Base-by-base conservation (phyloP, 2,329 filamentous ascomycete species). In the Talaromyces sp. region DNA sequence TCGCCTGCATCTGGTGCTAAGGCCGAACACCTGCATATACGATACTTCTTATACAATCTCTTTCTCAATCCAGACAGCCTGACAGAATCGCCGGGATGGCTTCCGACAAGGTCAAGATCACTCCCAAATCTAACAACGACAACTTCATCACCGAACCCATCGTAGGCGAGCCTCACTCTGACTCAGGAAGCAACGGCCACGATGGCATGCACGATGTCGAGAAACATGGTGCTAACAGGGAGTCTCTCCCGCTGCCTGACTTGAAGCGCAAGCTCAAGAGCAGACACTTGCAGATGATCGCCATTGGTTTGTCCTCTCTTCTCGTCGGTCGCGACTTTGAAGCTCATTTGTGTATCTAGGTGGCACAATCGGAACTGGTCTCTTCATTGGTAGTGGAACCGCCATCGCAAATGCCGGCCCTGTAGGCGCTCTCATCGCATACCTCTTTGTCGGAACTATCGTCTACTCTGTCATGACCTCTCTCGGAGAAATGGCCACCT, bases 201-300 rank as follows among this genome's bases (percentile, higher is more conserved):
- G 25, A 43, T 58, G 56, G 56, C 3, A 43, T 45, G 69, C 68
- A 73, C 61, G 74, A 79, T 63, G 61, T 75, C 57, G 78, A 79
- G 67, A 78, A 79, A 64, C 65, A 77, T 71, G 73, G 75, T 59
- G 75, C 74, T 17, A 67, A 68, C 58, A 76, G 67, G 77, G 65
- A 83, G 79, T 70, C 94, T 87, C 49, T 89, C 87, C 50, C 87
- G 88, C 70, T 89, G 67, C 75, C 77, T 2, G 74, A 79, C 62
- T 84, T 98, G 66, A 87, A 91, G 66, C 85, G 93, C 73, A 90
- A 89, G 79, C 80, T 96, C 72, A 96, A 96, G 80, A 90, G 89
- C 31, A 84, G 93, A 57, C 95, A 99, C 82, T 76, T 98, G 75
- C 94, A 98, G 81, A 98, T 98, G 94, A 98, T 98, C 83, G 95